Conservation (phyloP, 345 rosid genomes). For the Toxicodendron radicans region DNA sequence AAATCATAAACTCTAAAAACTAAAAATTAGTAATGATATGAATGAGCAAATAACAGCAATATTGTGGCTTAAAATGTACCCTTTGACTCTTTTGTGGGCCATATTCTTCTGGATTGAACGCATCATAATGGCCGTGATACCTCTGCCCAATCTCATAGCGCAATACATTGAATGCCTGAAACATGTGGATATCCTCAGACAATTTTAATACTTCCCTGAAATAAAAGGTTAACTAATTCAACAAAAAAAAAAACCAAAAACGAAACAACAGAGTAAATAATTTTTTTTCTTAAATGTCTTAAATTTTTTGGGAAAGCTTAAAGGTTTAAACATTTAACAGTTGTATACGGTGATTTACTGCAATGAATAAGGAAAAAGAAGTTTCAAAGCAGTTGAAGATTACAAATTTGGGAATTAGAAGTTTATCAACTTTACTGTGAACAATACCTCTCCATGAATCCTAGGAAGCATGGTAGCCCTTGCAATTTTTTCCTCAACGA, state of each 20-base stretch:
- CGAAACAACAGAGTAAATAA: not conserved
- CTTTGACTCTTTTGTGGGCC: slow-evolving; percentile 65
- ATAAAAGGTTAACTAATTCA: slow-evolving; percentile 33
- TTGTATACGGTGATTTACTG: not conserved
- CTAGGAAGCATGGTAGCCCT: slow-evolving; percentile 56
- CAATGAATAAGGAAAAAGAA: not conserved
- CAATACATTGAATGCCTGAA: slow-evolving; percentile 88
- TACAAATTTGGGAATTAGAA: not conserved
- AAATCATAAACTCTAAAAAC: not conserved
- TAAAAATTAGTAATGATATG: not conserved
- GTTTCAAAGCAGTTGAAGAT: not conserved
- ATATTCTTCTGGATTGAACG: slow-evolving; percentile 73
- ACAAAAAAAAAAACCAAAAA: not conserved
- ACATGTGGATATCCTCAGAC: slow-evolving; percentile 42
- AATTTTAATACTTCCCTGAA: slow-evolving; percentile 37
- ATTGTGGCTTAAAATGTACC: slow-evolving; percentile 32
- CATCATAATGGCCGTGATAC: slow-evolving; percentile 90
- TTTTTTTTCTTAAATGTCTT: not conserved
- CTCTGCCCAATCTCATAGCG: slow-evolving; percentile 84
- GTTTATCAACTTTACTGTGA: not conserved
- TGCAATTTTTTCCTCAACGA: slow-evolving; percentile 65
- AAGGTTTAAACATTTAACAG: not conserved
- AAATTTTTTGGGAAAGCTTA: not conserved
- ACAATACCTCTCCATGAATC: slow-evolving; percentile 52
- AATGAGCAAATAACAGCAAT: not conserved